Conservation (phyloP, 441 rosid species). For the Mallotus japonicus region DNA sequence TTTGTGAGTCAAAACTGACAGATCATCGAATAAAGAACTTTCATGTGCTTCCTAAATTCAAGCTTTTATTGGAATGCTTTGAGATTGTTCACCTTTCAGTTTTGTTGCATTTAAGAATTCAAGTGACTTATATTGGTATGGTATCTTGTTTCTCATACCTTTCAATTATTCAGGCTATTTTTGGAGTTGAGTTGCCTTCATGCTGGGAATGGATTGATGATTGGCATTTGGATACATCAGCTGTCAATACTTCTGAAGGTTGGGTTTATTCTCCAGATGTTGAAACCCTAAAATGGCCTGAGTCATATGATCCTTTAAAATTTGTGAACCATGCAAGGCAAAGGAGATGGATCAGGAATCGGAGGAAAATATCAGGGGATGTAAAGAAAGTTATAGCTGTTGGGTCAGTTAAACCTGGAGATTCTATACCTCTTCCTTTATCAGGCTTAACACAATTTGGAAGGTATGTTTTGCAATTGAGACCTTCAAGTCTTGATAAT, state of each 20-base stretch:
- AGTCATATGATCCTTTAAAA: constrained; percentile 44
- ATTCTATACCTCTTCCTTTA: constrained; percentile 69
- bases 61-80: neutral
- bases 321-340: constrained; percentile 56
- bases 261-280: constrained; percentile 71
- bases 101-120: neutral
- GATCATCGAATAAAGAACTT: neutral
- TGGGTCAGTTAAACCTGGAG: constrained; percentile 76
- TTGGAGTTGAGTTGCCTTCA: constrained; percentile 39
- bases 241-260: constrained; percentile 49
- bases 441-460: constrained; percentile 62
- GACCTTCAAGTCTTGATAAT: constrained; percentile 49
- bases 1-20: neutral
- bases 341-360: constrained; percentile 68
- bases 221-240: constrained; percentile 59
- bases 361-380: constrained; percentile 39
- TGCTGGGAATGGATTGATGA: constrained; percentile 64
- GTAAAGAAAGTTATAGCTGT: constrained; percentile 50
- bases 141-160: constrained; percentile 4
- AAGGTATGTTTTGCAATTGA: constrained; percentile 56
- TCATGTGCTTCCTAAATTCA: neutral
- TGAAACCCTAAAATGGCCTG: constrained; percentile 61
- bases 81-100: neutral
- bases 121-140: neutral
- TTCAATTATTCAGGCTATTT: constrained; percentile 37